Percentiles rank a stretch among this genome's conserved stretches.
Evolutionary conservation across 305 asterid genomes (phyloP).

Genomic region (Solanum chacoense): DNA sequence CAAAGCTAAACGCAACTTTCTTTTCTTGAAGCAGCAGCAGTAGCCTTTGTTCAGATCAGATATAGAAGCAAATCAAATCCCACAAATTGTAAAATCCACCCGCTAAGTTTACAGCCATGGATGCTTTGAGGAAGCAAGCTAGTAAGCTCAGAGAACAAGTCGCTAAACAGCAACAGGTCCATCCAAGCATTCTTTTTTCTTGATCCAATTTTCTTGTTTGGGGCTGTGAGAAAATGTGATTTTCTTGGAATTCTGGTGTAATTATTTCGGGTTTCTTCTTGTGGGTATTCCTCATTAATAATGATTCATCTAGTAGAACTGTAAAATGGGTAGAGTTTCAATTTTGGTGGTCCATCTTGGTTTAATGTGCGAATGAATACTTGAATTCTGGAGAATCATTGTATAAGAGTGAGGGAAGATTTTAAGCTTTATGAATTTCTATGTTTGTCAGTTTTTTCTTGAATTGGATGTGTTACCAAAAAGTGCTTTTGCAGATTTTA

Average conservation of each 20-base stretch:
- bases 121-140: conserved; percentile 92
- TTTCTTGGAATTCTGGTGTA: neutral
- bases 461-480: neutral
- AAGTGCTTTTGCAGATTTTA: neutral
- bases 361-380: neutral
- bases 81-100: neutral
- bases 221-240: neutral
- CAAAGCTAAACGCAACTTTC: neutral
- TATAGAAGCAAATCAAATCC: neutral
- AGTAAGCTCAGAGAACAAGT: conserved; percentile 85
- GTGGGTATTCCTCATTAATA: neutral
- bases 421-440: neutral
- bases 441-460: neutral
- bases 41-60: neutral
- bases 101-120: conserved; percentile 30
- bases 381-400: neutral
- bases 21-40: neutral
- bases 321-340: neutral
- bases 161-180: conserved; percentile 94
- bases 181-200: neutral
- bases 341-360: neutral
- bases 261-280: neutral
- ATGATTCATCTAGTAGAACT: neutral
- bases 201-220: neutral
- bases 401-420: neutral